A percentile compares a stretch with the other conserved stretches of the same genome.
Conservation (phyloP, 805 yeast species). For the Metschnikowia corniflorae region DNA sequence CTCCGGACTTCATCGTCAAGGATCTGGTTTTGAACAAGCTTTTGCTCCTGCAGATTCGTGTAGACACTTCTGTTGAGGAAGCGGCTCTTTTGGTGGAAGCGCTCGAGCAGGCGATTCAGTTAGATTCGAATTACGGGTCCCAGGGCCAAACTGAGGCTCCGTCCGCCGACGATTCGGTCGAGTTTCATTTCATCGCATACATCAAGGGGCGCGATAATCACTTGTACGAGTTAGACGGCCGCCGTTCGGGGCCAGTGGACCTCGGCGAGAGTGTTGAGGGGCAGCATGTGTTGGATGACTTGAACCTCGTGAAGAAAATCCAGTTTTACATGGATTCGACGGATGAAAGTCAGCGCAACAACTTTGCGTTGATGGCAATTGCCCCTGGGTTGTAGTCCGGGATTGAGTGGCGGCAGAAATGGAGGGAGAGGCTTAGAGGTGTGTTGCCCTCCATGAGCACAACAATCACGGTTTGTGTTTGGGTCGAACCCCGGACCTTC, state of each 20-base stretch:
- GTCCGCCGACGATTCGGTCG: slow-evolving; percentile 44
- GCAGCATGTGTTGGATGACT: slow-evolving; percentile 52
- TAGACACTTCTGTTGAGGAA: slow-evolving; percentile 26
- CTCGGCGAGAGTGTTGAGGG: slow-evolving; percentile 44
- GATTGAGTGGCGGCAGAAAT: neutral
- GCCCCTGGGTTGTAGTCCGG: slow-evolving; percentile 41
- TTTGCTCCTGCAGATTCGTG: slow-evolving; percentile 22
- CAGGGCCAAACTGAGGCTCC: slow-evolving; percentile 72
- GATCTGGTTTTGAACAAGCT: slow-evolving; percentile 30
- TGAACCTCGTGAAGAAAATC: slow-evolving; percentile 50
- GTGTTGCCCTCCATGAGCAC: too few relatives aligned
- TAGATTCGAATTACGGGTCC: slow-evolving; percentile 43
- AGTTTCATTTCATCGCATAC: slow-evolving; percentile 77
- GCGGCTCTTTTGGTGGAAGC: slow-evolving; percentile 43
- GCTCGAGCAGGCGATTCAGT: slow-evolving; percentile 39
- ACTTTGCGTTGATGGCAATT: slow-evolving; percentile 76
- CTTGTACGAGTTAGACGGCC: slow-evolving; percentile 84
- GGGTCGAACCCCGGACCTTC: too few relatives aligned
- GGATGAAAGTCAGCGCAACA: slow-evolving; percentile 54
- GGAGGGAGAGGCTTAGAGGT: too few relatives aligned
- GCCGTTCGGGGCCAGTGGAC: slow-evolving; percentile 71
- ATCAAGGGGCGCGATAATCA: slow-evolving; percentile 53
- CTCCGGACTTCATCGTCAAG: slow-evolving; percentile 41
- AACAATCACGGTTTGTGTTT: too few relatives aligned
- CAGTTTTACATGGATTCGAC: slow-evolving; percentile 64